A percentile compares a stretch with the other conserved stretches of the same genome.
These are phyloP conservation scores for Pythium dissimile DNA, from an alignment of 352 stramenopile genomes.

Conservation along the genomic window DNA sequence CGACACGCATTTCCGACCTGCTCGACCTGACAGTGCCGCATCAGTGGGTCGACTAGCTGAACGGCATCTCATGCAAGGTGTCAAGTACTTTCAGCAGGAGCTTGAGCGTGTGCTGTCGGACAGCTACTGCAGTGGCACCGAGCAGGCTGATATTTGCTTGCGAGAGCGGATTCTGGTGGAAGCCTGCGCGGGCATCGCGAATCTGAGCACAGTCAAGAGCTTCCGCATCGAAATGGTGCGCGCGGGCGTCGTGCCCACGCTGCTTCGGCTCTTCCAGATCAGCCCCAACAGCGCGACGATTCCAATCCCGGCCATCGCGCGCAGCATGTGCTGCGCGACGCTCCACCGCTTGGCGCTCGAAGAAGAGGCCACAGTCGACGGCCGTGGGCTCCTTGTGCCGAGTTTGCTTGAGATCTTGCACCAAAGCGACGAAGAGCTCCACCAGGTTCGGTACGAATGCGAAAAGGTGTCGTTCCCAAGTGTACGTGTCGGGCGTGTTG, in stretches of 20 bases:
- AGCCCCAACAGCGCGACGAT: background rate
- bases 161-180: constrained; percentile 48
- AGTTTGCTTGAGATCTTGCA: constrained; percentile 53
- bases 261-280: constrained; percentile 39
- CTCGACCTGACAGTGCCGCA: background rate
- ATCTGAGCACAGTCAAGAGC: constrained; percentile 58
- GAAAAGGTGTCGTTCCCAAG: constrained; percentile 63
- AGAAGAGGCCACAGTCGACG: constrained; percentile 41
- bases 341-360: constrained; percentile 67
- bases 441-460: constrained; percentile 72
- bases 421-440: constrained; percentile 59
- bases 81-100: constrained; percentile 58
- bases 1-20: too few species aligned
- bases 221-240: constrained; percentile 61
- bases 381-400: constrained; percentile 35
- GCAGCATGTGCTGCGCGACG: constrained; percentile 58
- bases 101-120: constrained; percentile 29
- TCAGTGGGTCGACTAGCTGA: constrained; percentile 34
- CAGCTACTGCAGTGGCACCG: background rate
- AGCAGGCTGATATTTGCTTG: background rate
- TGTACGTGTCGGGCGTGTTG: background rate
- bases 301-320: constrained; percentile 9
- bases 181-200: constrained; percentile 56
- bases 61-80: constrained; percentile 52
- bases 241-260: constrained; percentile 43